These are phyloP conservation scores for Phytopythium cucurbitacearum DNA, from an alignment of 352 stramenopile genomes.

Conservation along the genomic window DNA sequence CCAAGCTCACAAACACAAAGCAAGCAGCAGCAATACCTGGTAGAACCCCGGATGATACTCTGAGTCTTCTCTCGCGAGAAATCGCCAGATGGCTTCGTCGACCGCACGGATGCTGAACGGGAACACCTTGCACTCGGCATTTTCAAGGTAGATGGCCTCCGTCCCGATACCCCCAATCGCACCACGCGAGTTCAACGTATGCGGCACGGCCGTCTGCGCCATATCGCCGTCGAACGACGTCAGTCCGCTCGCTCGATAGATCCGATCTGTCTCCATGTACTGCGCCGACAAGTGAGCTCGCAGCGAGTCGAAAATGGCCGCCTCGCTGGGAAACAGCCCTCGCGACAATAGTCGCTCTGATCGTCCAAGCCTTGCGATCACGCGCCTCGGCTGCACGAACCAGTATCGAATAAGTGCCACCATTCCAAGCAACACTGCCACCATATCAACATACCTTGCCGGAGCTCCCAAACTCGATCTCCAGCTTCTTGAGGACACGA, in stretches of 20 bases:
- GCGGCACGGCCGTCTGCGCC: conserved; percentile 6
- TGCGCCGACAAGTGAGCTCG: conserved; percentile 17
- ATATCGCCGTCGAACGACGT: conserved; percentile 24
- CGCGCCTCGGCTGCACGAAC: not conserved
- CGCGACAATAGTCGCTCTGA: conserved; percentile 9
- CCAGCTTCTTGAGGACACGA: conserved; percentile 24
- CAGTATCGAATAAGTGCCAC: not conserved
- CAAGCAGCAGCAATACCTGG: not conserved
- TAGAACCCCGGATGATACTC: conserved; percentile 17
- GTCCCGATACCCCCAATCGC: not conserved
- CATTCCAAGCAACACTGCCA: conserved; percentile 16
- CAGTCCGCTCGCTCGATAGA: conserved; percentile 19
- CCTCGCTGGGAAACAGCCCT: conserved; percentile 16
- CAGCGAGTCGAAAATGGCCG: conserved; percentile 26
- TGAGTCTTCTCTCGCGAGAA: conserved; percentile 11
- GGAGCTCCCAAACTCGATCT: conserved; percentile 24
- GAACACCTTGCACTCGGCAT: conserved; percentile 26
- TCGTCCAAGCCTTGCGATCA: not conserved
- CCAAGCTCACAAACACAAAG: not conserved
- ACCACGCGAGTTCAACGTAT: not conserved
- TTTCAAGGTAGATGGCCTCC: conserved; percentile 23
- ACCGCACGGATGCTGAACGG: conserved; percentile 23
- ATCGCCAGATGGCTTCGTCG: conserved; percentile 24
- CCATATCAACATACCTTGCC: conserved; percentile 20
- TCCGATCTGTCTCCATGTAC: conserved; percentile 19